Conservation (phyloP, 179 eudicot genomes). For the Silene vulgaris region DNA sequence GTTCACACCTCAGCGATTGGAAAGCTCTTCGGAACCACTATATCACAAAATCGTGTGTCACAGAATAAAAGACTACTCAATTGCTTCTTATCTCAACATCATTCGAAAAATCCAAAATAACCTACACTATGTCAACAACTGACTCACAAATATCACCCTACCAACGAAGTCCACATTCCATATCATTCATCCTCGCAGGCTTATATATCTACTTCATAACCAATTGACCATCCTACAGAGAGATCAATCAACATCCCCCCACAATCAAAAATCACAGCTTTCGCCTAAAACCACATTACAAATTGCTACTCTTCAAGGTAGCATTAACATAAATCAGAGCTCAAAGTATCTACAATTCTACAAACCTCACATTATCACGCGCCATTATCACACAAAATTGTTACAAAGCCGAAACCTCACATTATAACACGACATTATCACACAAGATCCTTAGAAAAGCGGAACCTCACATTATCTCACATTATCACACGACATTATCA, state of each 20-base stretch:
- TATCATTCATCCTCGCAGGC: neutral
- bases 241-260: neutral
- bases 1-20: neutral
- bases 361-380: neutral
- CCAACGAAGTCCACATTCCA: neutral
- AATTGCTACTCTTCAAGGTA: neutral
- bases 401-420: too few relatives aligned
- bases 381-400: too few relatives aligned
- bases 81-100: neutral
- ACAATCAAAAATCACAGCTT: too few relatives aligned
- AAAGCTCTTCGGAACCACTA: neutral
- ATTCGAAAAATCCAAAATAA: neutral
- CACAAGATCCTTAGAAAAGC: too few relatives aligned
- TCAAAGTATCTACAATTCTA: neutral
- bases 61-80: neutral
- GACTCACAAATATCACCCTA: neutral
- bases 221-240: neutral
- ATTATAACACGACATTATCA: too few relatives aligned
- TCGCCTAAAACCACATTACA: neutral
- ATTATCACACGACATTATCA: too few relatives aligned
- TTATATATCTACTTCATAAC: neutral
- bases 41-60: neutral
- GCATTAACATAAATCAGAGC: neutral
- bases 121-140: neutral
- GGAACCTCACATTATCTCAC: too few relatives aligned